These are phyloP conservation scores for Spironucleus salmonicida DNA, from an alignment of 208 protist genomes.

Conservation along the genomic window DNA sequence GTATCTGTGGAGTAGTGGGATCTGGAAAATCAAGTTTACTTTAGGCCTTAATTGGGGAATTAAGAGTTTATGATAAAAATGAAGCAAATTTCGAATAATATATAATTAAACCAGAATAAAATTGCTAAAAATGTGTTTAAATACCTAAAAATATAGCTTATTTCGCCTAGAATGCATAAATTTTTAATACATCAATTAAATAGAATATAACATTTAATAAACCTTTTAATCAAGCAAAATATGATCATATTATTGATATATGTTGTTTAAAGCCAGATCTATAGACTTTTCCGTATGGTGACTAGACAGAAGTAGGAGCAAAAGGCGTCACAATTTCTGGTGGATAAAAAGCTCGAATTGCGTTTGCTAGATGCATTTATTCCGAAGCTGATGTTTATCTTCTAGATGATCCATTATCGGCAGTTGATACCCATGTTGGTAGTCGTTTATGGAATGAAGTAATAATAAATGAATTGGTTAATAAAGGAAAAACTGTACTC, in stretches of 20 bases:
- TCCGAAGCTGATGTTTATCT: constrained; percentile 50
- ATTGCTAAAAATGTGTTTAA: background rate
- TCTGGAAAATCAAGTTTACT: constrained; percentile 45
- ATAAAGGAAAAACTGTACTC: constrained; percentile 35
- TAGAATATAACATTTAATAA: background rate
- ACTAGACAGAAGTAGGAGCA: constrained; percentile 51
- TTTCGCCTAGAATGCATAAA: background rate
- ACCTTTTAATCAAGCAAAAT: background rate
- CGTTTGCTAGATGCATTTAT: constrained; percentile 56
- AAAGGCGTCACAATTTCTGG: constrained; percentile 61
- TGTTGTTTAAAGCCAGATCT: constrained; percentile 7
- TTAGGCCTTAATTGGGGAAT: constrained; percentile 43
- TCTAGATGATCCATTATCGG: constrained; percentile 52
- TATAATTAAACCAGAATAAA: background rate
- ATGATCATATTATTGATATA: background rate
- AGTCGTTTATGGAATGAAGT: constrained; percentile 33
- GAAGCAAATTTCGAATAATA: background rate
- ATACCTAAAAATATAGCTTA: background rate
- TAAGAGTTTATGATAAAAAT: background rate
- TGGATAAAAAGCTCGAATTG: constrained; percentile 57
- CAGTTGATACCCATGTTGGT: constrained; percentile 47
- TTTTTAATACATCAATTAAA: background rate
- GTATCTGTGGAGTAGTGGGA: constrained; percentile 43
- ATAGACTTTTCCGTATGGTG: background rate
- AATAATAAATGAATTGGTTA: constrained; percentile 23